phyloP scores from a whole-genome alignment of 164 flowering plant species.

The Dillenia turbinata region DNA sequence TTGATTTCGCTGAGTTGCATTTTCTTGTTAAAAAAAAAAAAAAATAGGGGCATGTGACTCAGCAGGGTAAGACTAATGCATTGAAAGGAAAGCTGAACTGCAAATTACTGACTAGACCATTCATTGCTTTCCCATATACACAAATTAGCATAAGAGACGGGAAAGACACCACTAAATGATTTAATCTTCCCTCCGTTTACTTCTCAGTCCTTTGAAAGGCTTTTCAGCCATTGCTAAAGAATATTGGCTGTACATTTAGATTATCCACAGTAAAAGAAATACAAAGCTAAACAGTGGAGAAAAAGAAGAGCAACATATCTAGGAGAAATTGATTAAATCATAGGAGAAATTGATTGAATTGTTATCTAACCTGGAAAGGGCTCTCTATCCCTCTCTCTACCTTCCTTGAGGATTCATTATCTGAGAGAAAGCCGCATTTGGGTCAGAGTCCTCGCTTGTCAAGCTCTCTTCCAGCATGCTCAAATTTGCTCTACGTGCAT shows the following conservation, averaged over 20 bases:
- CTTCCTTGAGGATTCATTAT: conserved; percentile 39
- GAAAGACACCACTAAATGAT: too few species aligned
- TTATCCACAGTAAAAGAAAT: not conserved
- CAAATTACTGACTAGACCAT: too few species aligned
- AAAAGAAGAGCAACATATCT: conserved; percentile 1
- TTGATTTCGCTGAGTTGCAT: too few species aligned
- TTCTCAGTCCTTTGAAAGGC: too few species aligned
- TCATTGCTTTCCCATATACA: too few species aligned
- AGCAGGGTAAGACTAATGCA: too few species aligned
- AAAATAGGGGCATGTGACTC: too few species aligned
- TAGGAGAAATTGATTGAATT: not conserved
- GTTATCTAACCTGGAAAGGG: too few species aligned
- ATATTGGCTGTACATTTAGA: not conserved
- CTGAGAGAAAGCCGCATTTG: conserved; percentile 40
- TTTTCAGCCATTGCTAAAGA: conserved; percentile 1
- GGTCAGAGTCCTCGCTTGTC: conserved; percentile 14
- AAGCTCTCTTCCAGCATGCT: conserved; percentile 13
- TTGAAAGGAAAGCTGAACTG: too few species aligned
- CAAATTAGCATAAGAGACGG: too few species aligned
- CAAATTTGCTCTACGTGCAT: conserved; percentile 2
- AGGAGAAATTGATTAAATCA: not conserved
- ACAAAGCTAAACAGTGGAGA: conserved; percentile 1
- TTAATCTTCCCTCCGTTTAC: too few species aligned
- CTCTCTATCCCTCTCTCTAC: conserved; percentile 14
- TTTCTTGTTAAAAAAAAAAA: too few species aligned